These are phyloP conservation scores for Kwoniella pini DNA, from an alignment of 768 basidiomycete genomes.

Conservation along the genomic window DNA sequence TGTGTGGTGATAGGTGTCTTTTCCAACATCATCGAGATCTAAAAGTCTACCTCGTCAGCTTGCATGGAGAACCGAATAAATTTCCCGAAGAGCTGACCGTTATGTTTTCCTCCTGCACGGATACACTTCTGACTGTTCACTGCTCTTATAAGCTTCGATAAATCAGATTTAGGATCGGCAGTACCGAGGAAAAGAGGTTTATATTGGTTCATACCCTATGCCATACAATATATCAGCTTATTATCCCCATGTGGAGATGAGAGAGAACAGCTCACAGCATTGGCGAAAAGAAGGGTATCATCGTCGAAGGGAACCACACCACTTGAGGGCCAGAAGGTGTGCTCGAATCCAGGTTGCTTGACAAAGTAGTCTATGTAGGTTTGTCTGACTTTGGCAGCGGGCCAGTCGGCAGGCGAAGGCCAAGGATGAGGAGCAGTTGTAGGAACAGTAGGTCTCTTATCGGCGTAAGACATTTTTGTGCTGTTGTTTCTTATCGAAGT, in stretches of 20 bases:
- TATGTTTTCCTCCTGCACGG: conserved; percentile 97
- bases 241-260: neutral
- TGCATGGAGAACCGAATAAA: neutral
- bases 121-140: conserved; percentile 99
- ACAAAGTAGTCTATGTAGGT: conserved; percentile 90
- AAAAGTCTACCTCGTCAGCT: conserved; percentile 8
- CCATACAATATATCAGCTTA: neutral
- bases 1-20: conserved; percentile 94
- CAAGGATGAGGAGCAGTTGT: conserved; percentile 44
- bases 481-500: neutral
- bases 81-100: conserved; percentile 51
- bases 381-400: conserved; percentile 77
- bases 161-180: conserved; percentile 89
- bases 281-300: conserved; percentile 94
- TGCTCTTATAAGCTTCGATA: conserved; percentile 86
- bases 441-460: conserved; percentile 35
- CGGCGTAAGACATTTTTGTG: conserved; percentile 27
- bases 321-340: conserved; percentile 87
- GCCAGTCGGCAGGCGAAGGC: conserved; percentile 61
- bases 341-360: conserved; percentile 60
- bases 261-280: conserved; percentile 70
- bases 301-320: conserved; percentile 96
- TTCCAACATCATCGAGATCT: conserved; percentile 99
- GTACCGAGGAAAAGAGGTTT: conserved; percentile 98
- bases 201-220: conserved; percentile 66